These are phyloP conservation scores for Eleusine coracana DNA, from an alignment of 176 grass and related monocot genomes.

Conservation along the genomic window DNA sequence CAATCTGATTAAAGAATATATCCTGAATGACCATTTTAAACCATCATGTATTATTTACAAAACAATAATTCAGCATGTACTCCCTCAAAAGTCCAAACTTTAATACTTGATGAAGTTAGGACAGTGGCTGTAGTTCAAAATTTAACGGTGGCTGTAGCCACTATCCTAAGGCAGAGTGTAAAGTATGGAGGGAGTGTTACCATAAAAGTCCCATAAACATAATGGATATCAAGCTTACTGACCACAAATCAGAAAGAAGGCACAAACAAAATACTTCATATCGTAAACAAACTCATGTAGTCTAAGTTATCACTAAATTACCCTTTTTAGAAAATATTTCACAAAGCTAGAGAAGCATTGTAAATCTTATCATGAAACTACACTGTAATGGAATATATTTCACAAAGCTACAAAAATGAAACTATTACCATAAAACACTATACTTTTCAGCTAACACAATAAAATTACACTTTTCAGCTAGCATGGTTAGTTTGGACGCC, in stretches of 20 bases:
- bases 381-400: too few species aligned
- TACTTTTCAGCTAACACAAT: too few species aligned
- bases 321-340: not conserved
- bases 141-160: not conserved
- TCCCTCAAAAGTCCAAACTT: not conserved
- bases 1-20: not conserved
- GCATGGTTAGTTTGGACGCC: too few species aligned
- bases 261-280: not conserved
- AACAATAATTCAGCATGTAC: not conserved
- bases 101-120: not conserved
- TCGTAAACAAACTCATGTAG: not conserved
- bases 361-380: not conserved
- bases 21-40: not conserved
- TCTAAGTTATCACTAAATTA: not conserved
- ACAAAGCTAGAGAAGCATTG: not conserved
- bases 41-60: constrained; percentile 14
- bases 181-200: not conserved
- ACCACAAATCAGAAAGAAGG: not conserved
- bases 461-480: too few species aligned
- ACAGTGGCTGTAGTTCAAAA: not conserved
- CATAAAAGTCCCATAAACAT: not conserved
- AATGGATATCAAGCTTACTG: not conserved
- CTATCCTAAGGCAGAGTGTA: not conserved
- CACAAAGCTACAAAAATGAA: too few species aligned
- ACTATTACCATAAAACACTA: too few species aligned